Evolutionary conservation across 78 protist genomes (phyloP).

Genomic region (Polysphondylium violaceum): DNA sequence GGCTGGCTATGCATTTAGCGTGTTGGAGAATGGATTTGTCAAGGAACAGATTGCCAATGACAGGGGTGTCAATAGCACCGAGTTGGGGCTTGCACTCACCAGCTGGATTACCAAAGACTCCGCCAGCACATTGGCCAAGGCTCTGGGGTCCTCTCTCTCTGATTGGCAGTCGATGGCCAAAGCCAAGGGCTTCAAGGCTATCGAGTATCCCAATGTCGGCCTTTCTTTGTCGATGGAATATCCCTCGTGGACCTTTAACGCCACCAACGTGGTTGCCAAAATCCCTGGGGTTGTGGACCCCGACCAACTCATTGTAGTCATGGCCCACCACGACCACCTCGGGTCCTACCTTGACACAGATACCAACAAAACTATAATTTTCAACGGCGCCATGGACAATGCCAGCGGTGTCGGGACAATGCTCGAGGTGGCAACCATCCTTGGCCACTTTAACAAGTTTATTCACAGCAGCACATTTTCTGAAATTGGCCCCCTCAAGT

Average conservation of each 20-base stretch:
- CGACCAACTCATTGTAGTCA: not conserved
- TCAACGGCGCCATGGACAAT: slow-evolving; percentile 43
- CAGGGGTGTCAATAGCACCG: not conserved
- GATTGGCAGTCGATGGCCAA: not conserved
- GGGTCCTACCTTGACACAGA: not conserved
- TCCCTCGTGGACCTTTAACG: not conserved
- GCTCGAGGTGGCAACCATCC: slow-evolving; percentile 1
- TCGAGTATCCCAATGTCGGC: not conserved
- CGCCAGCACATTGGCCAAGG: not conserved
- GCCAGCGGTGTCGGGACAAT: slow-evolving; percentile 11
- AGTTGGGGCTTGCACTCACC: not conserved
- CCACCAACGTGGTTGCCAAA: not conserved
- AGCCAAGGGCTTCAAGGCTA: not conserved
- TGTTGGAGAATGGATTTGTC: not conserved
- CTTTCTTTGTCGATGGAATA: not conserved
- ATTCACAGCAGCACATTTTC: not conserved
- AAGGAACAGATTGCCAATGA: not conserved
- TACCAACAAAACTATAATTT: not conserved
- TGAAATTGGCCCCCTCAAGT: not conserved
- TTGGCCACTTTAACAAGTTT: slow-evolving; percentile 15
- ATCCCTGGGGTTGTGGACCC: not conserved
- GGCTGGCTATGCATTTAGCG: not conserved
- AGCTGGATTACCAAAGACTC: slow-evolving; percentile 1
- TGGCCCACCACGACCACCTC: slow-evolving; percentile 58
- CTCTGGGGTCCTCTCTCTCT: not conserved